Evolutionary conservation across 495 filamentous ascomycete species (phyloP).

Genomic region (Tuber brumale): DNA sequence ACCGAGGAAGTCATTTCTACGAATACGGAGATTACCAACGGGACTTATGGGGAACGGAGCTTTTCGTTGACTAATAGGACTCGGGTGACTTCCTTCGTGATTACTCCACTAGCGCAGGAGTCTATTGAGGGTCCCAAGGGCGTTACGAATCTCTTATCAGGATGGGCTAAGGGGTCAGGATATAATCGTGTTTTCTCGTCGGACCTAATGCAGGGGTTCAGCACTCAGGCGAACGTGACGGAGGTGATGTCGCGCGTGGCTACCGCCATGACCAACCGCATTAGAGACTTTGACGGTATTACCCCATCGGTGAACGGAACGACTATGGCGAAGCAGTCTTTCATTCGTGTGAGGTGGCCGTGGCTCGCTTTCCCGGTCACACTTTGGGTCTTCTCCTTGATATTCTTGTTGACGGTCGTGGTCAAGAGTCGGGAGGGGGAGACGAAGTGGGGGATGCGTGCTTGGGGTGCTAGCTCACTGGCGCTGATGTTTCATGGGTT

Average conservation of each 20-base stretch:
- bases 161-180: constrained; percentile 15
- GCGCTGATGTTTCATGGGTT: constrained; percentile 33
- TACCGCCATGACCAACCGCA: constrained; percentile 16
- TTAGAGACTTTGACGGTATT: constrained; percentile 12
- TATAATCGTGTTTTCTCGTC: constrained; percentile 20
- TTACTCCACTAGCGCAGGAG: constrained; percentile 10
- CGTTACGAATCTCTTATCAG: constrained; percentile 9
- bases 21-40: neutral
- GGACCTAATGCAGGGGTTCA: constrained; percentile 28
- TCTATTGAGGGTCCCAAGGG: constrained; percentile 15
- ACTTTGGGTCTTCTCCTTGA: constrained; percentile 21
- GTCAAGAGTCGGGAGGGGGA: constrained; percentile 10
- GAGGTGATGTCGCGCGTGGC: constrained; percentile 22
- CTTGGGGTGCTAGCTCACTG: constrained; percentile 24
- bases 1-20: constrained; percentile 7
- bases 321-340: constrained; percentile 1
- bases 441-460: constrained; percentile 18
- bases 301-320: constrained; percentile 4
- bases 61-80: constrained; percentile 5
- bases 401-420: constrained; percentile 23
- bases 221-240: constrained; percentile 7
- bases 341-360: constrained; percentile 23
- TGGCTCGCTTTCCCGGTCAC: constrained; percentile 32
- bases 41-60: neutral
- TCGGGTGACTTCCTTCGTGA: constrained; percentile 10